Base-by-base conservation (phyloP, 352 stramenopile species). In the Blastocystis sp. region DNA sequence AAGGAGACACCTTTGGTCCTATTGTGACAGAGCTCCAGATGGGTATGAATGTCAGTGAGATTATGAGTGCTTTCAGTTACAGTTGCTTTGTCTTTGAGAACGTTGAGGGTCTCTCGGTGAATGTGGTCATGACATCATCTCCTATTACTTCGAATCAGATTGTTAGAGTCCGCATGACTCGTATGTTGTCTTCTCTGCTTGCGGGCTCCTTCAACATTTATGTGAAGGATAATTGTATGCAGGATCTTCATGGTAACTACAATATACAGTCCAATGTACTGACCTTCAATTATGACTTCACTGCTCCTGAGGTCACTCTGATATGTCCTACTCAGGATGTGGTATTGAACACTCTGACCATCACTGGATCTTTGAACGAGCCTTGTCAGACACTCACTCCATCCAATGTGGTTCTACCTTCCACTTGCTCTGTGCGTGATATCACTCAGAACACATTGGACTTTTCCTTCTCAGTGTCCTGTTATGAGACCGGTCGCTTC, bases 281-380 rank as follows among this genome's bases (percentile, higher is more conserved):
- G 44, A 56, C 27, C 19, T 64, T 81, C 19, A 11, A 40, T n/a
- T 81, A 81, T 54, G 70, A 81, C 48, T 81, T 42, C 42, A 56
- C 62, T 13, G 11, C 35, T 40, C 70, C 70, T 24, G 24, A 53
- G 1, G 53, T 64, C 22, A 60, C 42, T 27, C 70, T 81, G n/a
- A 42, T 13, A 33, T 81, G 70, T 42, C 70, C 70, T 30, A 13
- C 13, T 17, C 6, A 59, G 44, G 22, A 30, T 30, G 54, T 33
- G 33, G 64, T 78, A 27, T 51, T 53, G 22, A 53, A 56, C 0
- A 78, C 30, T 42, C 9, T 78, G 33, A 53, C n/a, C 7, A 81
- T 81, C n/a, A 4, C 70, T 13, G 70, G 70, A 60, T 24, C 40
- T 15, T 17, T 81, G 44, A 60, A 37, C 53, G 70, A 81, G 19